Evolutionary conservation across 1,284 basidiomycete genomes (phyloP), one percentile per base, ranked within the genome.

Genomic region (Mycena sp.): DNA sequence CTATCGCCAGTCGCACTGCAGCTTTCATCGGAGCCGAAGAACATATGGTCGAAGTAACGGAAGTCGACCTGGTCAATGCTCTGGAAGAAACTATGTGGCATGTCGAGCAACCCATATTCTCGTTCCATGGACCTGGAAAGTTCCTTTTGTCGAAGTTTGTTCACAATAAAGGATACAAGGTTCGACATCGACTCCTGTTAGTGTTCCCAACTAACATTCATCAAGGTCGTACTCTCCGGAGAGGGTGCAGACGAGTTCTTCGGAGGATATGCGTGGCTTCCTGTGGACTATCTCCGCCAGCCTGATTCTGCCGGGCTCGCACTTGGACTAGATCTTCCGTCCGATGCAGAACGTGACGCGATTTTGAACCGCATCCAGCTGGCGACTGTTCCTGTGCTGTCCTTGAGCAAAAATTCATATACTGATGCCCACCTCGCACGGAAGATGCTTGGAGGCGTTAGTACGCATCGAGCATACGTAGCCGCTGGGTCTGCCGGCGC

Each of bases 171-270:
- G 55, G 55, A 26, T 57, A 46, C 21, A 57, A 57, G 32, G 55
- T 57, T 35, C 14, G 32, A 7, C 9, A 35, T 35, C 14, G 9
- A 35, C 14, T 35, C 14, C 14, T 35, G 7, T 35, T 35, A 44
- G 25, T 26, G 14, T 16, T 46, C 21, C 4, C 7, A 29, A 26
- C 17, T 14, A 17, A 7, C 21, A 9, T 16, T 9, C 21, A 28
- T 30, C 28, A 19, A 55, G 53, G 53, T 55, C 2, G 45, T 58
- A 1, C 55, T 58, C 35, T 48, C 45, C 25, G 55, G 55, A 5
- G 55, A 58, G 28, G 45, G 45, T 1, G 21, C 55, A 4, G 55
- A 58, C 12, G 55, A 58, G 23, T 38, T 58, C 14, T 58, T 58
- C 23, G 55, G 56, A 3, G 56, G 56, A 40, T 58, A 58, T 32